These are phyloP conservation scores for Ophiostoma ulmi DNA, from an alignment of 2,329 filamentous ascomycete species.

Conservation along the genomic window DNA sequence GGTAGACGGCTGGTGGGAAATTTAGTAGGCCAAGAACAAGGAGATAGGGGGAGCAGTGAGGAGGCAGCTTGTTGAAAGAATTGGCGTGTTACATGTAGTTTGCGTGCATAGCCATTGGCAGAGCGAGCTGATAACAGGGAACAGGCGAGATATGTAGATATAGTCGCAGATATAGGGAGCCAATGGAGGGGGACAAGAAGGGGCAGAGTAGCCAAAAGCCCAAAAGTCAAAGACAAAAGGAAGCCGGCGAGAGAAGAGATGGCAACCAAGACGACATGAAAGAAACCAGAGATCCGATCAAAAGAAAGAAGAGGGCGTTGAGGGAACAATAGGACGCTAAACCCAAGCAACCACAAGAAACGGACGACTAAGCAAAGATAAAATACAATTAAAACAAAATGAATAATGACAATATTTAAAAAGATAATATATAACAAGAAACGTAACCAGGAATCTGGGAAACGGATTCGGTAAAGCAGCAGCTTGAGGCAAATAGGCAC, in stretches of 20 bases:
- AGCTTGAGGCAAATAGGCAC: constrained; percentile 4
- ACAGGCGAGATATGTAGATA: not conserved
- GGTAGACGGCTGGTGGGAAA: constrained; percentile 1
- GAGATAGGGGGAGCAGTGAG: not conserved
- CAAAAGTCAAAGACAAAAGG: not conserved
- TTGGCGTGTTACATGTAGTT: not conserved
- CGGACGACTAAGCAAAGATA: not conserved
- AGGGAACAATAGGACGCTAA: not conserved
- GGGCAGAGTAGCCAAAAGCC: not conserved
- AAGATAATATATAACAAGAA: constrained; percentile 7
- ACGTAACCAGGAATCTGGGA: constrained; percentile 7
- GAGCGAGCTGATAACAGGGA: not conserved
- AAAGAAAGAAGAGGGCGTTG: constrained; percentile 5
- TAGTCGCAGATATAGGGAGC: not conserved
- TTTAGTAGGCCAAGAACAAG: not conserved
- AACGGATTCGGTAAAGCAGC: not conserved
- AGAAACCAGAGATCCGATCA: not conserved
- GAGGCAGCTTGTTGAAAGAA: not conserved
- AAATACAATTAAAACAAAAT: not conserved
- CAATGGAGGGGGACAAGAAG: not conserved
- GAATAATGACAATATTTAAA: not conserved
- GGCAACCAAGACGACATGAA: not conserved
- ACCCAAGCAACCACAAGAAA: not conserved
- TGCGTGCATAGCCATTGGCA: not conserved
- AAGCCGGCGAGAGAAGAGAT: not conserved